Conservation (phyloP, 73 alveolate species). For the Tetrahymena borealis region DNA sequence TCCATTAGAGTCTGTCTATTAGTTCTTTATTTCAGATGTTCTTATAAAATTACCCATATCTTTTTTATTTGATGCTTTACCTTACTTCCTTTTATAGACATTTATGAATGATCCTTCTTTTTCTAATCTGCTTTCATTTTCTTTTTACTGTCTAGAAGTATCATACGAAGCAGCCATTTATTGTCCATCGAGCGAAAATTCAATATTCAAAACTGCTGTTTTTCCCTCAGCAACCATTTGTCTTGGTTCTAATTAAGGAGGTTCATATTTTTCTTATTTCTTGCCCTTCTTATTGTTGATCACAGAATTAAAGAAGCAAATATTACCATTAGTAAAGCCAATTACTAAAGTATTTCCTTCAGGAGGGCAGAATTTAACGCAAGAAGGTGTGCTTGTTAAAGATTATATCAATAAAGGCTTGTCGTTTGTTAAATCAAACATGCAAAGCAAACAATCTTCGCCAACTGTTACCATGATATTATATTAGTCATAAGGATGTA, state of each 20-base stretch:
- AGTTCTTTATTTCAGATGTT: slow-evolving; percentile 16
- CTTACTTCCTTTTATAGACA: slow-evolving; percentile 10
- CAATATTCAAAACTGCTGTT: slow-evolving; percentile 37
- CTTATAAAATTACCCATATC: slow-evolving; percentile 17
- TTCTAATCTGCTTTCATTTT: slow-evolving; percentile 28
- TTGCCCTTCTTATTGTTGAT: not conserved
- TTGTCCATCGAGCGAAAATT: slow-evolving; percentile 23
- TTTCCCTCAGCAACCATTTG: slow-evolving; percentile 7
- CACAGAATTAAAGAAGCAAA: not conserved
- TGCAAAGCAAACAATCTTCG: slow-evolving; percentile 81
- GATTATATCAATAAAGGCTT: slow-evolving; percentile 61
- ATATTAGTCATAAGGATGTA: slow-evolving; percentile 61
- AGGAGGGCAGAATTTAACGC: slow-evolving; percentile 72
- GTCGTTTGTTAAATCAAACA: slow-evolving; percentile 79
- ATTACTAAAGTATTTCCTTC: slow-evolving; percentile 88
- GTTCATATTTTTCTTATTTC: not conserved
- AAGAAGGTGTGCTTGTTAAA: slow-evolving; percentile 75
- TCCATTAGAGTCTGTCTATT: slow-evolving; percentile 29
- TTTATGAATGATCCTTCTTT: slow-evolving; percentile 42
- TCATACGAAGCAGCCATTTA: slow-evolving; percentile 39
- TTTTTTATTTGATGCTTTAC: slow-evolving; percentile 9
- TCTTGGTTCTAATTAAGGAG: not conserved
- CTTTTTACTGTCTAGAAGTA: slow-evolving; percentile 19
- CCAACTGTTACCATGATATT: slow-evolving; percentile 75
- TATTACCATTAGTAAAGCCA: slow-evolving; percentile 51